A percentile compares a stretch with the other conserved stretches of the same genome.
Conservation (phyloP, 805 yeast species). For the Kluyveromyces dobzhanskii region DNA sequence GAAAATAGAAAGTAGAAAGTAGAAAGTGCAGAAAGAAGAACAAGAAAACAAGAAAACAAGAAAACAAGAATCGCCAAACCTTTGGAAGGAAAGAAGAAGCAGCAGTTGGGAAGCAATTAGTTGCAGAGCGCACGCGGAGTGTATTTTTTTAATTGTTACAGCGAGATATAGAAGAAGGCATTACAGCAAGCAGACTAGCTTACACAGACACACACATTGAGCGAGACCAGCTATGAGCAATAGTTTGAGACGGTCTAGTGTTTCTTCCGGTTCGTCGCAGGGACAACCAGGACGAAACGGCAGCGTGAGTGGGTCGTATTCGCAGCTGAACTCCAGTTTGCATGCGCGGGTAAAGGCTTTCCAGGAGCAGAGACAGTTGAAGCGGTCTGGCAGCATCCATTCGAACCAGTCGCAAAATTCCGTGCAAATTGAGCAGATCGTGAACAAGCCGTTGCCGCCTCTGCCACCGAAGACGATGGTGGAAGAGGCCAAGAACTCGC, state of each 20-base stretch:
- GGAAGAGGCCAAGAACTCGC: slow-evolving; percentile 3
- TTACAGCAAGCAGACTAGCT: too few species aligned
- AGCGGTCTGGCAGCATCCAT: slow-evolving; percentile 29
- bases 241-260: slow-evolving; percentile 6
- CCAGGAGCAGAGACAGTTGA: slow-evolving; percentile 65
- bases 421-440: slow-evolving; percentile 19
- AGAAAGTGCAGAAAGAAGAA: too few species aligned
- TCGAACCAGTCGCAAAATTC: slow-evolving; percentile 14
- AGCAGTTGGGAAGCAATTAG: too few species aligned
- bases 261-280: slow-evolving; percentile 23
- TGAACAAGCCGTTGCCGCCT: slow-evolving; percentile 37
- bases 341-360: slow-evolving; percentile 85
- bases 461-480: slow-evolving; percentile 23
- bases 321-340: slow-evolving; percentile 56
- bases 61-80: too few species aligned
- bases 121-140: too few species aligned
- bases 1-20: too few species aligned
- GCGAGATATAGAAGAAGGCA: too few species aligned
- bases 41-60: too few species aligned
- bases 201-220: slow-evolving; percentile 18
- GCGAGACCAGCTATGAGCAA: neutral
- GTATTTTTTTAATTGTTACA: too few species aligned
- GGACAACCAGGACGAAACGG: neutral
- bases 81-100: too few species aligned
- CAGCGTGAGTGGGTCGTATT: slow-evolving; percentile 10